These are phyloP conservation scores for Paramecium sexaurelia DNA, from an alignment of 73 alveolate species.

Conservation along the genomic window DNA sequence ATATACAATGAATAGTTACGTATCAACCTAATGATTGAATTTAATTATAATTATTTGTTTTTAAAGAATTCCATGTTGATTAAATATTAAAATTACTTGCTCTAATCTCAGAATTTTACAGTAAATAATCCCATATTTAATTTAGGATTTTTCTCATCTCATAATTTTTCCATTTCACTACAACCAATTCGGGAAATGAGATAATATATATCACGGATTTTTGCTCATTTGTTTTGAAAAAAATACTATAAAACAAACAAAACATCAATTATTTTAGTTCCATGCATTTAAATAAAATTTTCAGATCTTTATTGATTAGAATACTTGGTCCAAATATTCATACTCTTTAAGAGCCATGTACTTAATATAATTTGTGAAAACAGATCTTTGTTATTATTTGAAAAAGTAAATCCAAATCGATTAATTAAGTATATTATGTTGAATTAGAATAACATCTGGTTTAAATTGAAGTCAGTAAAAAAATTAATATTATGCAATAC, in stretches of 20 bases:
- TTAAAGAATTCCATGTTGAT: not conserved
- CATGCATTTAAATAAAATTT: conserved; percentile 43
- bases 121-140: conserved; percentile 60
- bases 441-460: conserved; percentile 54
- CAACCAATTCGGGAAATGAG: conserved; percentile 89
- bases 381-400: not conserved
- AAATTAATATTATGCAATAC: not conserved
- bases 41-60: not conserved
- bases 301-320: conserved; percentile 42
- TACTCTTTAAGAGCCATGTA: conserved; percentile 90
- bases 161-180: conserved; percentile 74
- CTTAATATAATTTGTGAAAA: conserved; percentile 83
- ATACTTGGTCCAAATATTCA: conserved; percentile 66
- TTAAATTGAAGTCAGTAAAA: conserved; percentile 53
- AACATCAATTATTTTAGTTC: conserved; percentile 80
- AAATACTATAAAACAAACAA: conserved; percentile 86
- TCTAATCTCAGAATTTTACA: conserved; percentile 54
- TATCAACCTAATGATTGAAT: not conserved
- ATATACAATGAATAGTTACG: not conserved
- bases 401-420: conserved; percentile 66
- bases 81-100: not conserved
- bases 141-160: conserved; percentile 38
- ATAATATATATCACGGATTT: conserved; percentile 77
- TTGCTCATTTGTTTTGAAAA: conserved; percentile 69
- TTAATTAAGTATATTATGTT: conserved; percentile 19